Conservation (phyloP, 768 basidiomycete genomes). For the Paxillus rubicundulus region DNA sequence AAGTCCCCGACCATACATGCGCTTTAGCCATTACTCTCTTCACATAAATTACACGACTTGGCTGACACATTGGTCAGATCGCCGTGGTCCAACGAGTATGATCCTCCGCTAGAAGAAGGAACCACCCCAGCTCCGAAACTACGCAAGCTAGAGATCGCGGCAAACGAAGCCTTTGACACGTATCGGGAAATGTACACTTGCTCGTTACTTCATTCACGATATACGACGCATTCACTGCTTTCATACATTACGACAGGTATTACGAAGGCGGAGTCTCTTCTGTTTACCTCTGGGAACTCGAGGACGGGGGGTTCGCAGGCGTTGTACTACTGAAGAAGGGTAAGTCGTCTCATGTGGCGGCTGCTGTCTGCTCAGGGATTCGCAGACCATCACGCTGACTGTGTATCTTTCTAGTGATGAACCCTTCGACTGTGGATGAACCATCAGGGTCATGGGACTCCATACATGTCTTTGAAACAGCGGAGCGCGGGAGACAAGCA, state of each 20-base stretch:
- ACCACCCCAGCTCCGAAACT: constrained; percentile 82
- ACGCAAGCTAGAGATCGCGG: constrained; percentile 86
- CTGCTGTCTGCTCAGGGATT: not conserved
- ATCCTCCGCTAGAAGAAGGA: constrained; percentile 86
- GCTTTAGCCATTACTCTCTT: not conserved
- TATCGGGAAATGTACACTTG: constrained; percentile 85
- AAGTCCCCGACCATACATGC: no score
- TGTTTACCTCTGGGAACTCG: constrained; percentile 97
- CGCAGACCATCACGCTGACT: constrained; percentile 2
- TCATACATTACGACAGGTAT: constrained; percentile 53
- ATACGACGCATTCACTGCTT: not conserved
- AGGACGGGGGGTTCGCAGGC: constrained; percentile 95
- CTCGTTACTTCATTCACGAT: not conserved
- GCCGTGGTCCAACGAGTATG: constrained; percentile 97
- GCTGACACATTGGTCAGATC: constrained; percentile 55
- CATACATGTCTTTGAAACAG: constrained; percentile 94
- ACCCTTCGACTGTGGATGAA: constrained; percentile 50
- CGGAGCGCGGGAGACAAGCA: constrained; percentile 88
- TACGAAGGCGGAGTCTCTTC: constrained; percentile 98
- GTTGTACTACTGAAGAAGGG: constrained; percentile 96
- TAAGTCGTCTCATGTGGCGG: constrained; percentile 32
- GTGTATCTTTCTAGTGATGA: constrained; percentile 50
- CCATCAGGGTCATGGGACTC: constrained; percentile 95
- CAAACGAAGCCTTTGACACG: constrained; percentile 96
- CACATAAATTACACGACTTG: not conserved